Conservation (phyloP, 441 rosid species). For the Adansonia grandidieri region DNA sequence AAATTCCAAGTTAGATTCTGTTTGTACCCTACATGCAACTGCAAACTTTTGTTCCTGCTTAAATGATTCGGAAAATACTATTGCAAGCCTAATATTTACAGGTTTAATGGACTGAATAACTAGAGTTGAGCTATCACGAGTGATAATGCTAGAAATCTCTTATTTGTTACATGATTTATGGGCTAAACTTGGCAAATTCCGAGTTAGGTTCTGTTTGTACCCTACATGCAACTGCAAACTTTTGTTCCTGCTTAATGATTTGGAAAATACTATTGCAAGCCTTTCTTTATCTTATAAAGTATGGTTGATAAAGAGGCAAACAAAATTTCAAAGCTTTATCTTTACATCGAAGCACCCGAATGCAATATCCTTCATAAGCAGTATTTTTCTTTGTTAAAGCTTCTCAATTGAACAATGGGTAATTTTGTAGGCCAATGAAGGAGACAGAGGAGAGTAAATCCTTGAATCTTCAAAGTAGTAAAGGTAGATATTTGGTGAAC, state of each 20-base stretch:
- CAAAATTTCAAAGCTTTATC: neutral
- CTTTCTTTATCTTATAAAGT: neutral
- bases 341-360: neutral
- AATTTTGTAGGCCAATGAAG: neutral
- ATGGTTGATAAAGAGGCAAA: neutral
- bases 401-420: neutral
- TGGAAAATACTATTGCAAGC: neutral
- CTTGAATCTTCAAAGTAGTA: neutral
- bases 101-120: too few relatives aligned
- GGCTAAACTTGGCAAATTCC: neutral
- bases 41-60: neutral
- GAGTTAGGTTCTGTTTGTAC: neutral
- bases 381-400: neutral
- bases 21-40: neutral
- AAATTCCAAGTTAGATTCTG: neutral
- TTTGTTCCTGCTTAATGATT: neutral
- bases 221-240: neutral
- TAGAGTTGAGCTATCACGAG: neutral
- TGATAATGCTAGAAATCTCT: neutral
- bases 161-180: neutral
- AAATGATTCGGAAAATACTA: neutral
- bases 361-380: neutral
- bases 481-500: neutral
- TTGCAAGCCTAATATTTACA: too few relatives aligned
- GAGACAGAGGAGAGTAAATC: neutral